Percentiles rank a stretch among this genome's conserved stretches.
Evolutionary conservation across 805 yeast species (phyloP).

Genomic region (Ogataea minuta): DNA sequence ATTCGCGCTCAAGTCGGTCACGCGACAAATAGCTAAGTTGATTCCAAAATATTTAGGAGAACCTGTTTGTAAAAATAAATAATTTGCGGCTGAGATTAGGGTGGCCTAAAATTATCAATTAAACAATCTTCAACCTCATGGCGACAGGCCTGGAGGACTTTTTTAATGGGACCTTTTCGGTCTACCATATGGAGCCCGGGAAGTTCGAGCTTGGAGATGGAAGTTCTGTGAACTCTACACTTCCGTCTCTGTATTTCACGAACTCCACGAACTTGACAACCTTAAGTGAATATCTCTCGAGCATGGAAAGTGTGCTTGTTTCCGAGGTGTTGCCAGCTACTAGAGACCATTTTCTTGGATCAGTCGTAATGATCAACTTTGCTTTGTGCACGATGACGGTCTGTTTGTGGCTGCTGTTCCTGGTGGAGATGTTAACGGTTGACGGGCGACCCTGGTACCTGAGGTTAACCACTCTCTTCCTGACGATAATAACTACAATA

Average conservation of each 20-base stretch:
- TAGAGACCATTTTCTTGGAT: slow-evolving; percentile 37
- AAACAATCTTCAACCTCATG: neutral
- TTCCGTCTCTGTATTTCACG: slow-evolving; percentile 1
- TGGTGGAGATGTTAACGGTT: slow-evolving; percentile 53
- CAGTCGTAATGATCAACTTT: slow-evolving; percentile 46
- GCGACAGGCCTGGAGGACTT: neutral
- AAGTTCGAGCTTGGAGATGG: neutral
- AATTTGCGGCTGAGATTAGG: neutral
- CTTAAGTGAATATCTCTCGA: neutral
- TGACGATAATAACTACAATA: slow-evolving; percentile 53
- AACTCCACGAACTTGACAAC: neutral
- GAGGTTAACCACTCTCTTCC: slow-evolving; percentile 54
- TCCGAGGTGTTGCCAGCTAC: slow-evolving; percentile 37
- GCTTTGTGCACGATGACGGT: slow-evolving; percentile 55
- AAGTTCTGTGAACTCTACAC: neutral
- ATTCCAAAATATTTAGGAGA: too few species aligned
- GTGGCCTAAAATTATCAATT: neutral
- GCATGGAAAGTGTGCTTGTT: slow-evolving; percentile 12
- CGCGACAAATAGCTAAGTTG: slow-evolving; percentile 1
- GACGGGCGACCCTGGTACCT: slow-evolving; percentile 58
- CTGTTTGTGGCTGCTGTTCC: slow-evolving; percentile 68
- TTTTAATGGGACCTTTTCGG: slow-evolving; percentile 6
- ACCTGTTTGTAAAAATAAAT: too few species aligned
- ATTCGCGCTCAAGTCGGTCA: slow-evolving; percentile 8
- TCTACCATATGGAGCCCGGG: slow-evolving; percentile 14